Conservation (phyloP, 2,329 filamentous ascomycete genomes). For the Tolypocladium capitatum region DNA sequence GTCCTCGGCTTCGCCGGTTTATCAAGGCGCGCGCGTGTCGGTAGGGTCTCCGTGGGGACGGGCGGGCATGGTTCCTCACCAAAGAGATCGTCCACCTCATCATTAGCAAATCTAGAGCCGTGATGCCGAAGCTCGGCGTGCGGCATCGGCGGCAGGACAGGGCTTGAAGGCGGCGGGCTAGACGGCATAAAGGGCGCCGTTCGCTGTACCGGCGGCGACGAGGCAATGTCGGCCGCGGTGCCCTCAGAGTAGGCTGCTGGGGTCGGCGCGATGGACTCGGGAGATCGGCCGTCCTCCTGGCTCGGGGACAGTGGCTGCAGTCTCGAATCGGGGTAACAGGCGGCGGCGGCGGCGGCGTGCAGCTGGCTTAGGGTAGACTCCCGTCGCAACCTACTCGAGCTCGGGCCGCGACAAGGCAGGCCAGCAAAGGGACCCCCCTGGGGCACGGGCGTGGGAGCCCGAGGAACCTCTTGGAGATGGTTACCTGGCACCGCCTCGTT, state of each 20-base stretch:
- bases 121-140: conserved; percentile 40
- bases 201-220: conserved; percentile 73
- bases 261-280: conserved; percentile 39
- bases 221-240: conserved; percentile 73
- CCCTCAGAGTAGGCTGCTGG: conserved; percentile 41
- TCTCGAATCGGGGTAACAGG: conserved; percentile 22
- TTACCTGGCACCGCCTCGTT: conserved; percentile 27
- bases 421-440: conserved; percentile 19
- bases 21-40: conserved; percentile 6
- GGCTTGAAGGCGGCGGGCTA: conserved; percentile 66
- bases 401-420: conserved; percentile 16
- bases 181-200: conserved; percentile 40
- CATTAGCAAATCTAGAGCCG: conserved; percentile 79
- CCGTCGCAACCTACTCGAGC: conserved; percentile 33
- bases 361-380: conserved; percentile 46
- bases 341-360: conserved; percentile 31
- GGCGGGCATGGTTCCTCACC: conserved; percentile 43
- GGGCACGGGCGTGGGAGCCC: conserved; percentile 66
- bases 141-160: conserved; percentile 52
- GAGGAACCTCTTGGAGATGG: conserved; percentile 58
- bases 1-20: conserved; percentile 20
- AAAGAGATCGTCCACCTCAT: conserved; percentile 55
- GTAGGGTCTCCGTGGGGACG: conserved; percentile 20
- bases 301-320: conserved; percentile 26
- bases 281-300: conserved; percentile 39